Base-by-base conservation (phyloP, 176 grass and related monocot genomes). In the Secale cereale region DNA sequence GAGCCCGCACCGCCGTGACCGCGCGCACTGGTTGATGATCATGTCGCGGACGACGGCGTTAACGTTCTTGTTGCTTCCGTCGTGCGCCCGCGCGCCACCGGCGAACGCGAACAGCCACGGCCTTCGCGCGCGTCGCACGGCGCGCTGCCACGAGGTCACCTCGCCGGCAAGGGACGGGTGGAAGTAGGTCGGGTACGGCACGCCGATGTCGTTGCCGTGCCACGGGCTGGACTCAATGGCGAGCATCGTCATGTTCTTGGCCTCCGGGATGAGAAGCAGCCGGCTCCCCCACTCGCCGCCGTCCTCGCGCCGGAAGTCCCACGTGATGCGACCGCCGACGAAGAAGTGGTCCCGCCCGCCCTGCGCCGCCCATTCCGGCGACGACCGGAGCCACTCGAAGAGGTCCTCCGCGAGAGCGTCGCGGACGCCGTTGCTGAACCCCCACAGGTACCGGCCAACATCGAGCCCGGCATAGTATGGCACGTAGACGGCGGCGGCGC, bases 161-260 rank as follows among this genome's bases (percentile, higher is more conserved):
- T 97, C 82, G 73, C 72, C 62, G n/a, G 57, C 54, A 43, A 50
- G 45, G 13, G 68, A 86, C 22, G 92, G 94, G 70, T 94, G 92
- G 88, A 97, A 97, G 77, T 89, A 87, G 66, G 87, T 94, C 13
- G 92, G 94, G 74, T 97, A 97, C 16, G 92, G 92, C 65, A 97
- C 70, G 61, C 70, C 80, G 28, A 87, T 77, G 77, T 87, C 87
- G 31, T 67, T 86, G 1, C 28, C 39, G 8, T 83, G 70, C 85
- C 85, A 85, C 0, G 85, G 89, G 59, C 85, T 87, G 39, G 84
- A 79, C 63, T 94, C 94, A 29, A 94, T 87, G 31, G 81, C 79
- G 10, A 94, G 85, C 76, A 74, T 73, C 27, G 92, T 94, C 82
- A 97, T 92, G 81, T 94, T 94, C 32, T 13, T 26, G 3, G 25